These are phyloP conservation scores for Physcia stellaris DNA, from an alignment of 495 filamentous ascomycete genomes.

Conservation along the genomic window DNA sequence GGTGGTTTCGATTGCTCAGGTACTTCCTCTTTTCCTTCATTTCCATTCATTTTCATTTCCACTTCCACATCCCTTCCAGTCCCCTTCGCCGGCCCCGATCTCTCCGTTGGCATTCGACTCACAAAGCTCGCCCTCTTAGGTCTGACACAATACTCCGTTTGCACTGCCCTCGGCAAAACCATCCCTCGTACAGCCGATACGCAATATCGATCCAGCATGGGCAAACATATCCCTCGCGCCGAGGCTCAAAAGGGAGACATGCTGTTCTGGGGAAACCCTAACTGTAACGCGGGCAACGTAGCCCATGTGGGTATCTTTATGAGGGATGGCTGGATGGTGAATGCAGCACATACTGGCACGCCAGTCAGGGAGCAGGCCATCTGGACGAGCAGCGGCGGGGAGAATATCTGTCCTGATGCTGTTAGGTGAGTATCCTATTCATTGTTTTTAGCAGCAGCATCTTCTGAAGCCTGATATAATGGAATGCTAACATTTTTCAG, in stretches of 20 bases:
- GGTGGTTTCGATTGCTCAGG: slow-evolving; percentile 10
- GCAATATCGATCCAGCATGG: slow-evolving; percentile 7
- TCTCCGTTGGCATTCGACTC: background rate
- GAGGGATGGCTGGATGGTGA: slow-evolving; percentile 8
- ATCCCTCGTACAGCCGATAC: slow-evolving; percentile 9
- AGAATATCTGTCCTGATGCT: slow-evolving; percentile 7
- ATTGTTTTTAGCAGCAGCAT: too few species aligned
- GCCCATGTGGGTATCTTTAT: slow-evolving; percentile 11
- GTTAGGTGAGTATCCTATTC: too few species aligned
- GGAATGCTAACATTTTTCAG: too few species aligned
- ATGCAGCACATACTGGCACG: slow-evolving; percentile 11
- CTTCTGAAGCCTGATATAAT: too few species aligned
- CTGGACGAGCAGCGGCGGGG: slow-evolving; percentile 6
- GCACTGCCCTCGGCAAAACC: background rate
- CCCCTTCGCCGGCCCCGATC: background rate
- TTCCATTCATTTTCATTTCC: background rate
- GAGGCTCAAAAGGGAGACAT: slow-evolving; percentile 6
- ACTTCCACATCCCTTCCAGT: background rate
- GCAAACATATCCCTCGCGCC: slow-evolving; percentile 2
- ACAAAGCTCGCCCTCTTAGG: background rate
- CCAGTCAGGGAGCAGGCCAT: slow-evolving; percentile 9
- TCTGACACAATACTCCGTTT: slow-evolving; percentile 10
- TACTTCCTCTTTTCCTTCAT: background rate
- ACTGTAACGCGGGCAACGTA: slow-evolving; percentile 1
- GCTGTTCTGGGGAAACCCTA: slow-evolving; percentile 6